A percentile compares a stretch with the other conserved stretches of the same genome.
These are phyloP conservation scores for Galerina sulciceps DNA, from an alignment of 768 basidiomycete species.

Conservation along the genomic window DNA sequence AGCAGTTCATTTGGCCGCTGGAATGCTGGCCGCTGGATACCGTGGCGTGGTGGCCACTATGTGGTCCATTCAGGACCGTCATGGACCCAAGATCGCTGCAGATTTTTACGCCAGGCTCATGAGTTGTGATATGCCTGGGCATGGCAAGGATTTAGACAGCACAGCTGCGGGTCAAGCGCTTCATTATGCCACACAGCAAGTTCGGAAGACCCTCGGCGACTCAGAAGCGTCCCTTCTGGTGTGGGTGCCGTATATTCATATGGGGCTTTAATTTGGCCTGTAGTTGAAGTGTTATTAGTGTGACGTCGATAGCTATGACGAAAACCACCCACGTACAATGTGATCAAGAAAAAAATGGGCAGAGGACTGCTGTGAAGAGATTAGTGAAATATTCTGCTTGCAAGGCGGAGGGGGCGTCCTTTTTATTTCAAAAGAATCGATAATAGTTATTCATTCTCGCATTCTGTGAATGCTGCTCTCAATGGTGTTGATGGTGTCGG, in stretches of 20 bases:
- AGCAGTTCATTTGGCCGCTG: conserved; percentile 40
- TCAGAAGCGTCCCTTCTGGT: conserved; percentile 6
- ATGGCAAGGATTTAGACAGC: conserved; percentile 7
- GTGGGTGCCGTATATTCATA: conserved; percentile 24
- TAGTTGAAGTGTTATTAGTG: too few relatives aligned
- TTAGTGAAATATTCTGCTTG: too few relatives aligned
- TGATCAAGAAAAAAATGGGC: neutral
- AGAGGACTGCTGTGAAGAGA: too few relatives aligned
- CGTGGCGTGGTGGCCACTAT: conserved; percentile 39
- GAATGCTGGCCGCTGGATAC: conserved; percentile 37
- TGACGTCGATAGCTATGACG: too few relatives aligned
- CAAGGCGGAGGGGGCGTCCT: too few relatives aligned
- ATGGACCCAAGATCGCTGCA: conserved; percentile 31
- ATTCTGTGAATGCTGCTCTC: too few relatives aligned
- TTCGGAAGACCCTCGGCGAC: conserved; percentile 13
- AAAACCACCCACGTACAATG: too few relatives aligned
- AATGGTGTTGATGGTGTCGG: too few relatives aligned
- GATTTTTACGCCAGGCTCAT: conserved; percentile 29
- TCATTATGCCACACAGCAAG: conserved; percentile 15
- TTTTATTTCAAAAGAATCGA: too few relatives aligned
- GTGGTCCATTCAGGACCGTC: conserved; percentile 38
- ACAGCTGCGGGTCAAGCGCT: conserved; percentile 17
- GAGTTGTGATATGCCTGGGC: neutral
- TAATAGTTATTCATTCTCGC: too few relatives aligned
- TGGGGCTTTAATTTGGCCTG: conserved; percentile 2